Conservation (phyloP, 2,329 filamentous ascomycete species). For the Periconia macrospinosa region DNA sequence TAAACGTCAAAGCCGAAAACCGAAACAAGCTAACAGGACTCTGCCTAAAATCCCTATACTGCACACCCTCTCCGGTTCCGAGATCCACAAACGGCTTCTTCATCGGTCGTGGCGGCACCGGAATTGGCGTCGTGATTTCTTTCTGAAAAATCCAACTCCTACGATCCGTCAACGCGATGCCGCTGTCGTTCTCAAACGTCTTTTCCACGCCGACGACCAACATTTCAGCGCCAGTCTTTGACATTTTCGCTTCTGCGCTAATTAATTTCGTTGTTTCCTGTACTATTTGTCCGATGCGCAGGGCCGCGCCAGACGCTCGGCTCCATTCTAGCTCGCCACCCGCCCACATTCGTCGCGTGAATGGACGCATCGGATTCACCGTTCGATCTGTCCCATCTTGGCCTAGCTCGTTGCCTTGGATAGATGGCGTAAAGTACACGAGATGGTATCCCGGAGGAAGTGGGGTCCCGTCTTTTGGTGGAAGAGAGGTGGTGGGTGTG, state of each 20-base stretch:
- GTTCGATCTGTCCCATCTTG: slow-evolving; percentile 82
- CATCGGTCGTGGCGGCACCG: slow-evolving; percentile 15
- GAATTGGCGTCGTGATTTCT: slow-evolving; percentile 48
- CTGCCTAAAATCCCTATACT: slow-evolving; percentile 61
- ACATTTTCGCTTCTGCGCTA: slow-evolving; percentile 52
- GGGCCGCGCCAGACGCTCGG: slow-evolving; percentile 18
- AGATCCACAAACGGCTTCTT: slow-evolving; percentile 19
- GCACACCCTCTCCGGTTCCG: slow-evolving; percentile 1
- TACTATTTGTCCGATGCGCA: slow-evolving; percentile 37
- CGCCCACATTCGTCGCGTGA: slow-evolving; percentile 85
- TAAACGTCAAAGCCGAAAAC: slow-evolving; percentile 89
- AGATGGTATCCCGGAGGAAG: slow-evolving; percentile 77
- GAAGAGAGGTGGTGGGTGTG: slow-evolving; percentile 19
- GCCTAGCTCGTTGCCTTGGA: slow-evolving; percentile 65
- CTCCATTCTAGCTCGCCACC: slow-evolving; percentile 71
- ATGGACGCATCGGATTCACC: slow-evolving; percentile 73
- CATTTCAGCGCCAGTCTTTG: slow-evolving; percentile 56
- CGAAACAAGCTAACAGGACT: slow-evolving; percentile 77
- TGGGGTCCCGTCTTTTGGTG: slow-evolving; percentile 28
- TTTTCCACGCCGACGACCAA: slow-evolving; percentile 63
- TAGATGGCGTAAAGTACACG: slow-evolving; percentile 81
- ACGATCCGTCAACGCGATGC: slow-evolving; percentile 41
- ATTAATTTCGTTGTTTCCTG: slow-evolving; percentile 51
- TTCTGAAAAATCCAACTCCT: slow-evolving; percentile 44
- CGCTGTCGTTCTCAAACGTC: slow-evolving; percentile 44